Evolutionary conservation across 805 yeast genomes (phyloP), one percentile per base, ranked within the genome.

Genomic region (Nakazawaea molendinolei): DNA sequence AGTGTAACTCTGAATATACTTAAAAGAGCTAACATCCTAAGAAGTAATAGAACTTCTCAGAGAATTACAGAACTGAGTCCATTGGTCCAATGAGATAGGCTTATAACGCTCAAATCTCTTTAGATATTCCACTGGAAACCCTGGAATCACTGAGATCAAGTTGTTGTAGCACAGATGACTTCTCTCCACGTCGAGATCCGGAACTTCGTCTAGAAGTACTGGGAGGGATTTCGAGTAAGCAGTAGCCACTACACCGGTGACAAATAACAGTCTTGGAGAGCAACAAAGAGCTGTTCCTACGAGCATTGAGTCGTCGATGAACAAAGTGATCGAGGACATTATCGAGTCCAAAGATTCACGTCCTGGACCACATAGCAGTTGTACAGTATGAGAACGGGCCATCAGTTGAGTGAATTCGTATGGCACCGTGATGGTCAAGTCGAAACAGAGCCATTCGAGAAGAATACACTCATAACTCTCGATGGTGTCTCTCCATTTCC

Each of bases 401-500:
- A 24, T 29, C 10, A 5, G 5, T 16, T 33, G 36, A 5, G 41
- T 38, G 9, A 19, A 26, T 10, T 42, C 44, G 42, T 67, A 66
- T 4, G 75, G 74, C 13, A 63, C 58, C 13, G 55, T 54, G 5
- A 65, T 57, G 1, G 56, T 56, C 34, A 73, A 58, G 44, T 74
- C 80, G 46, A 67, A 76, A 44, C 71, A 69, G 7, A 65, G 42
- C 1, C 63, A 60, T 43, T 63, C 73, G 34, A 65, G 60, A 39
- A 63, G 55, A 46, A 60, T 51, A 49, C 60, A 75, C 39, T 66
- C 82, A 29, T 60, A 59, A 52, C 48, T 60, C 9, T 63, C 57
- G 22, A 74, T 60, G 12, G 55, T 55, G 42, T 65, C 79, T 42
- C 61, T 58, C 79, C 71, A 76, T 48, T 61, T 60, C 69, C 69